Conservation (phyloP, 352 stramenopile species). For the Blastocystis sp. region DNA sequence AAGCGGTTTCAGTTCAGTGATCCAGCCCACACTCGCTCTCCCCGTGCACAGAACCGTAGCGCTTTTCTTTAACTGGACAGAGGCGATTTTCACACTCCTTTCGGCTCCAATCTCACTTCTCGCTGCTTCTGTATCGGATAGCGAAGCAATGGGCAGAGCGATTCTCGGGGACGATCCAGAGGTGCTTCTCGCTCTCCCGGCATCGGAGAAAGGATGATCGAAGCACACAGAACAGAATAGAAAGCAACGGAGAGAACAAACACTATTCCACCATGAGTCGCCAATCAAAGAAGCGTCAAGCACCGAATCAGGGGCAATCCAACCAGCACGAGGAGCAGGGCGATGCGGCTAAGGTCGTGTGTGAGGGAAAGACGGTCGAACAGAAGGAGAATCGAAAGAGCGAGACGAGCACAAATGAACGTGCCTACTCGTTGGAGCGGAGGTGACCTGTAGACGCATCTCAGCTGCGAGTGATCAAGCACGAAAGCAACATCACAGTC, state of each 20-base stretch:
- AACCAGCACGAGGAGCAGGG: background rate
- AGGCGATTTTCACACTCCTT: no score
- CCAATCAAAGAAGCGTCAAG: background rate
- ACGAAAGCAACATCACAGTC: constrained; percentile 23
- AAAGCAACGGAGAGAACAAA: no score
- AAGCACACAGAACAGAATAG: no score
- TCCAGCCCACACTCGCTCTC: background rate
- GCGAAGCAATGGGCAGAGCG: no score
- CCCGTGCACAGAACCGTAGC: no score
- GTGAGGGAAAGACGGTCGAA: background rate
- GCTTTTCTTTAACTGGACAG: no score
- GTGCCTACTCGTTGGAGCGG: background rate
- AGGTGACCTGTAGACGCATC: background rate
- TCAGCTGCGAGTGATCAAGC: background rate
- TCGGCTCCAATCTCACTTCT: no score
- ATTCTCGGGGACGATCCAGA: no score
- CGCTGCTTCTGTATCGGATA: no score
- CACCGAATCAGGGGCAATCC: background rate
- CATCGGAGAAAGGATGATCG: no score
- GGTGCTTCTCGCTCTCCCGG: no score
- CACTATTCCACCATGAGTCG: background rate
- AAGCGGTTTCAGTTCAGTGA: background rate
- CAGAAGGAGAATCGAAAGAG: background rate
- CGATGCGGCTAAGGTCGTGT: background rate
- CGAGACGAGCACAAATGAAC: background rate